Percentiles rank a stretch among this genome's conserved stretches.
Evolutionary conservation across 164 flowering plant species (phyloP).

Genomic region (Akebia trifoliata): DNA sequence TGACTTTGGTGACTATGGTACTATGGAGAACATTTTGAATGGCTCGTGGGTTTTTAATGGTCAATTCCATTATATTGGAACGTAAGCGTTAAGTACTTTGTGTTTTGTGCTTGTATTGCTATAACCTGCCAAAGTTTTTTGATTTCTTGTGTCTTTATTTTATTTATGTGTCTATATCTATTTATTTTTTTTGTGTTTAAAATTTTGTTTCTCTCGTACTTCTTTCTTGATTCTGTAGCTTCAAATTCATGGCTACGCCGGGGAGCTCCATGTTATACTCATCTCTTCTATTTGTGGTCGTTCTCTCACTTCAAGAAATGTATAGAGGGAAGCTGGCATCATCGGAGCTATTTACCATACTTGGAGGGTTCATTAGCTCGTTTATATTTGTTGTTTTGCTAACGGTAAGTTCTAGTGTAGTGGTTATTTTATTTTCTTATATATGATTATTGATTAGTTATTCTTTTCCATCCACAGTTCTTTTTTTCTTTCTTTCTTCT

Average conservation of each 20-base stretch:
- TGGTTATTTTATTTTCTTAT: not conserved
- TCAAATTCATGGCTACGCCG: conserved; percentile 56
- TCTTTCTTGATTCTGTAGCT: conserved; percentile 10
- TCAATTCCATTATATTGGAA: not conserved
- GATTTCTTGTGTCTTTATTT: not conserved
- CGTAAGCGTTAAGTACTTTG: not conserved
- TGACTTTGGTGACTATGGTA: no score
- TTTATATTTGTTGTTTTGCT: conserved; percentile 65
- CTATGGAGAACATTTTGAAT: no score
- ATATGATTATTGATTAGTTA: no score
- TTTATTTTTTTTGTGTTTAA: not conserved
- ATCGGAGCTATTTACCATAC: conserved; percentile 78
- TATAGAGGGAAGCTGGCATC: conserved; percentile 85
- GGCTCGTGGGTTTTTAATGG: no score
- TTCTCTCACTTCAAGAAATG: conserved; percentile 83
- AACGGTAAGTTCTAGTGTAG: conserved; percentile 48
- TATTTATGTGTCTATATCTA: not conserved
- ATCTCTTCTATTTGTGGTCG: conserved; percentile 57
- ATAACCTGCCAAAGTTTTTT: not conserved
- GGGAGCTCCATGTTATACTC: conserved; percentile 86
- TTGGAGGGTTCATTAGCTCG: conserved; percentile 89
- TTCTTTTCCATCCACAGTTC: no score
- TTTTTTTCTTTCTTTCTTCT: no score
- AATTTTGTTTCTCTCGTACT: not conserved
- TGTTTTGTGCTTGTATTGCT: not conserved